phyloP scores from a whole-genome alignment of 2,329 filamentous ascomycete genomes.

The Colletotrichum incanum region DNA sequence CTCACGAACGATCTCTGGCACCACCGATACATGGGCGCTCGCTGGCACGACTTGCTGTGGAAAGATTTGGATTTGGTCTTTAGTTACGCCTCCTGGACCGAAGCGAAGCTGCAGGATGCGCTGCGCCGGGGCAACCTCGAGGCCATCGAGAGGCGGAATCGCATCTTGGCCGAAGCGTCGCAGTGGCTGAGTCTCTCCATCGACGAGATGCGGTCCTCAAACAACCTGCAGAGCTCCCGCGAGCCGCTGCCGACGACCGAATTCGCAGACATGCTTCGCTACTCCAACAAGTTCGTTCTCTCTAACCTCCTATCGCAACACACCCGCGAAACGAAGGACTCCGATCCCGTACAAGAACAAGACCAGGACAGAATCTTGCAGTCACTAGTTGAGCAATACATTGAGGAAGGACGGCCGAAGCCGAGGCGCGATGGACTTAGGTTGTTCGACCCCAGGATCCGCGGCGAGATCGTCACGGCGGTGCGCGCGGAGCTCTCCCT shows the following conservation, averaged over 20 bases:
- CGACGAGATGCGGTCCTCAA: conserved; percentile 40
- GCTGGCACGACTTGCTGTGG: conserved; percentile 43
- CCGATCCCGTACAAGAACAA: conserved; percentile 14
- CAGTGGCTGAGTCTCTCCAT: conserved; percentile 41
- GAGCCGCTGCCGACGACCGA: conserved; percentile 40
- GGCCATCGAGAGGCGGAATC: conserved; percentile 34
- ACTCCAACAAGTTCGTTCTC: conserved; percentile 36
- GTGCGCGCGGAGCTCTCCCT: conserved; percentile 52
- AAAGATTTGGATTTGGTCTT: conserved; percentile 42
- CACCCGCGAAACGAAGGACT: conserved; percentile 21
- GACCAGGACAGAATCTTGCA: conserved; percentile 18
- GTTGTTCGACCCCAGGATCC: conserved; percentile 37
- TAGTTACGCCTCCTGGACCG: conserved; percentile 38
- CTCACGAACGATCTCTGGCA: conserved; percentile 44
- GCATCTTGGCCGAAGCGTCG: conserved; percentile 38
- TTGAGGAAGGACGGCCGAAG: conserved; percentile 36
- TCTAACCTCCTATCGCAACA: conserved; percentile 39
- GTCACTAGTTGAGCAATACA: conserved; percentile 39
- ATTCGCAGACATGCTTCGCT: conserved; percentile 42
- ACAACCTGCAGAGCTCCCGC: conserved; percentile 23
- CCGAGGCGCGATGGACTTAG: conserved; percentile 27
- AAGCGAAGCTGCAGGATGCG: conserved; percentile 31
- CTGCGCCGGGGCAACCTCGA: conserved; percentile 37
- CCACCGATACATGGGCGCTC: conserved; percentile 41
- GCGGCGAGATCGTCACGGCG: conserved; percentile 51